Conservation (phyloP, 2,329 filamentous ascomycete species). For the Pseudocercospora cruenta region DNA sequence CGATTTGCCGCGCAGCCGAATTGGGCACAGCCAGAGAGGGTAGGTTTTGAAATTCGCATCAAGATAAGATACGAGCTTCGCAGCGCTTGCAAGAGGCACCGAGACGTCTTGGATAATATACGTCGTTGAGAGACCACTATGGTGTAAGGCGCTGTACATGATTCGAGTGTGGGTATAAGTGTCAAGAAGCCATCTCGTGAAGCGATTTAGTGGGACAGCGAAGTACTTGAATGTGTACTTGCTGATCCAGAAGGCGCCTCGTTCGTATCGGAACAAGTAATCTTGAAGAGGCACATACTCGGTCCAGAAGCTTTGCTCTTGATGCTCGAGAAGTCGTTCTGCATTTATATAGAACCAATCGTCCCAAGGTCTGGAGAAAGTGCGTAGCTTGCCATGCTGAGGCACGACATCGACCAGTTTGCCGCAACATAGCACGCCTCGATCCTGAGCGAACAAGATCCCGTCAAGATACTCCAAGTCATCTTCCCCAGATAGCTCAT, state of each 20-base stretch:
- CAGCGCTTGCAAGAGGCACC: neutral
- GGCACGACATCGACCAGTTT: neutral
- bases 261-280: slow-evolving; percentile 62
- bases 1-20: neutral
- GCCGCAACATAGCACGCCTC: neutral
- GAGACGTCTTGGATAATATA: neutral
- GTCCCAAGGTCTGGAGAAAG: neutral
- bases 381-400: neutral
- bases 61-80: neutral
- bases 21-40: neutral
- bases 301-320: neutral
- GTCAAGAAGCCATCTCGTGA: slow-evolving; percentile 43
- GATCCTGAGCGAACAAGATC: no score
- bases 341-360: neutral
- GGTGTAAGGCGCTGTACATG: neutral
- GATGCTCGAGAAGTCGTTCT: neutral
- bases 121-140: neutral
- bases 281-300: neutral
- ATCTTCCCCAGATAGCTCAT: no score
- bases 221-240: slow-evolving; percentile 64
- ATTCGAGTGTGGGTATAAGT: neutral
- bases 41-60: neutral
- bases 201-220: slow-evolving; percentile 59
- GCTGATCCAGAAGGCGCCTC: slow-evolving; percentile 67
- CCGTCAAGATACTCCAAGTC: no score